Percentiles rank a stretch among this genome's conserved stretches.
Conservation (phyloP, 2,329 filamentous ascomycete species). For the Colletotrichum navitas region DNA sequence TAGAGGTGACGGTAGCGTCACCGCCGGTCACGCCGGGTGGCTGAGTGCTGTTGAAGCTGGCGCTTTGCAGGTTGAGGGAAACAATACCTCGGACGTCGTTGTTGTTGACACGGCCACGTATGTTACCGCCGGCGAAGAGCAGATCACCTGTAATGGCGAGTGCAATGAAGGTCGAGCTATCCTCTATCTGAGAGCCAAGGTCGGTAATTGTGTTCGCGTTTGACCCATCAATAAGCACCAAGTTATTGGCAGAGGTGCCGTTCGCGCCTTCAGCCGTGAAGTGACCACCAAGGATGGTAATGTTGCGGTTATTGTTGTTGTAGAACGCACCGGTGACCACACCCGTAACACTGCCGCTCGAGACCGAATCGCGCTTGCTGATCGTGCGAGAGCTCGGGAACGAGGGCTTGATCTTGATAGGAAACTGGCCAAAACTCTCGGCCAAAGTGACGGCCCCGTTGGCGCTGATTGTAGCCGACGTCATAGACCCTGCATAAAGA, state of each 20-base stretch:
- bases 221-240: constrained; percentile 85
- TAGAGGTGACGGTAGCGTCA: constrained; percentile 79
- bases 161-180: constrained; percentile 80
- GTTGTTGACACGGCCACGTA: constrained; percentile 78
- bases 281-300: constrained; percentile 89
- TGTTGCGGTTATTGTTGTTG: constrained; percentile 75
- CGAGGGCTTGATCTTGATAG: constrained; percentile 65
- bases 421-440: constrained; percentile 65
- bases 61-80: constrained; percentile 79
- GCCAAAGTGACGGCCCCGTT: constrained; percentile 79
- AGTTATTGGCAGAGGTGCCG: constrained; percentile 80
- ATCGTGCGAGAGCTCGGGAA: constrained; percentile 52
- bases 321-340: constrained; percentile 87
- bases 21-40: constrained; percentile 80
- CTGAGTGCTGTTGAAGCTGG: constrained; percentile 73
- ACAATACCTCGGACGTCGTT: constrained; percentile 79
- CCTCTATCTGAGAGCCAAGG: constrained; percentile 73
- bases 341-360: constrained; percentile 66
- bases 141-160: constrained; percentile 75
- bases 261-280: constrained; percentile 80
- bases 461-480: constrained; percentile 79
- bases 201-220: constrained; percentile 76
- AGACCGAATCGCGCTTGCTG: constrained; percentile 61
- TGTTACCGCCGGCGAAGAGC: constrained; percentile 84
- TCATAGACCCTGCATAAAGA: constrained; percentile 86